phyloP scores from a whole-genome alignment of 345 rosid species.

The Lenwebbia sp. region DNA sequence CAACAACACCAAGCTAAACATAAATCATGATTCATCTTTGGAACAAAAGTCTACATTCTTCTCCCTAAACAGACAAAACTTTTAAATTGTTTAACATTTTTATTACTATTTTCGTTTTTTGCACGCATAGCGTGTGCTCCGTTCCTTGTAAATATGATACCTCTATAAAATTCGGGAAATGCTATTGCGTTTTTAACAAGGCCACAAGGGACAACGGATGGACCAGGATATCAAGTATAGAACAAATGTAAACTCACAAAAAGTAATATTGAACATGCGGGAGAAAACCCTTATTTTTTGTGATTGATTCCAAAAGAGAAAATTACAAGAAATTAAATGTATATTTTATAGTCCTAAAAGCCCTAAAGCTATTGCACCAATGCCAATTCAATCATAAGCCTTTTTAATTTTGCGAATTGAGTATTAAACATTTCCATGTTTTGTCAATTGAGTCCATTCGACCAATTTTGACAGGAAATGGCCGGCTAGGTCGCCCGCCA shows the following conservation, averaged over 20 bases:
- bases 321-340: not conserved
- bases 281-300: not conserved
- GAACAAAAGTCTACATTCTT: not conserved
- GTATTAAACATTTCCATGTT: too few species aligned
- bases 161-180: not conserved
- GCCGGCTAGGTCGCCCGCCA: too few species aligned
- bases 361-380: too few species aligned
- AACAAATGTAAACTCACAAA: not conserved
- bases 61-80: not conserved
- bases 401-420: too few species aligned
- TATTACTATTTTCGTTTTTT: not conserved
- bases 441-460: too few species aligned
- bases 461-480: too few species aligned
- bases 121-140: not conserved
- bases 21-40: not conserved
- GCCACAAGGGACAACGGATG: rapidly evolving
- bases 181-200: not conserved
- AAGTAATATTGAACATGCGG: not conserved
- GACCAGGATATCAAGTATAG: rapidly evolving
- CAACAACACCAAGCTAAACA: not conserved
- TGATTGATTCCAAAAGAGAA: not conserved
- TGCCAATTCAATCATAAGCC: too few species aligned
- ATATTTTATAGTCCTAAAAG: not conserved
- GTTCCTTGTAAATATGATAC: not conserved
- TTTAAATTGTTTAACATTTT: not conserved